phyloP scores from a whole-genome alignment of 306 rosid species.

The Erythrophleum fordii region DNA sequence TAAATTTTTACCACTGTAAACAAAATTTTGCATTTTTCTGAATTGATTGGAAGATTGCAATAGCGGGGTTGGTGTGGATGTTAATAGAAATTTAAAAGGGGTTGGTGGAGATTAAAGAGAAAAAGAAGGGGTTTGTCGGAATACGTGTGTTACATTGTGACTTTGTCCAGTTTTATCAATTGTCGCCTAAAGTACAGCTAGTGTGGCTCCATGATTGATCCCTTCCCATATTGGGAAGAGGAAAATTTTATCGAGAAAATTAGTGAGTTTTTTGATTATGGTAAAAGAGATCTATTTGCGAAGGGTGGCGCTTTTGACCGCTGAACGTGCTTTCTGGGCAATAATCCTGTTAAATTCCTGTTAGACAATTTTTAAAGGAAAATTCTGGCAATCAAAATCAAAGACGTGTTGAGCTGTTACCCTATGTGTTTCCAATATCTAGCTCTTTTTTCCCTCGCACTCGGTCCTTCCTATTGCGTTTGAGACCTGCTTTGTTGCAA shows the following conservation, averaged over 20 bases:
- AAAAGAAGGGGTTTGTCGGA: constrained; percentile 41
- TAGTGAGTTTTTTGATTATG: neutral
- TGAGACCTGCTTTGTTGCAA: constrained; percentile 47
- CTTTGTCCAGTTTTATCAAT: constrained; percentile 37
- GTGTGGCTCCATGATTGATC: constrained; percentile 30
- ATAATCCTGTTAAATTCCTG: constrained; percentile 29
- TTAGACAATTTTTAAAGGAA: neutral
- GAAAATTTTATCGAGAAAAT: neutral
- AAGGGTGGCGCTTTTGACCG: constrained; percentile 29
- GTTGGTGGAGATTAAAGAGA: constrained; percentile 35
- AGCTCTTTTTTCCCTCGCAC: neutral
- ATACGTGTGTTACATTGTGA: constrained; percentile 16
- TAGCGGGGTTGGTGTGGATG: constrained; percentile 45
- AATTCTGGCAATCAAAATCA: constrained; percentile 43
- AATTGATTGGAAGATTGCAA: constrained; percentile 26
- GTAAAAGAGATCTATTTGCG: constrained; percentile 17
- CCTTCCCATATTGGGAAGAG: constrained; percentile 25
- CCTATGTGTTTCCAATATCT: constrained; percentile 26
- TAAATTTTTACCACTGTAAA: constrained; percentile 6
- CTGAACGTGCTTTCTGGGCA: constrained; percentile 48
- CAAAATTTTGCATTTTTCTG: neutral
- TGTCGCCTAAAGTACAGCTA: neutral
- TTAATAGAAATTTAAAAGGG: constrained; percentile 39
- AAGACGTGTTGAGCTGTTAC: constrained; percentile 89
- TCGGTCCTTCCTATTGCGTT: constrained; percentile 33